Conservation (phyloP, 306 rosid genomes). For the Betula pendula region DNA sequence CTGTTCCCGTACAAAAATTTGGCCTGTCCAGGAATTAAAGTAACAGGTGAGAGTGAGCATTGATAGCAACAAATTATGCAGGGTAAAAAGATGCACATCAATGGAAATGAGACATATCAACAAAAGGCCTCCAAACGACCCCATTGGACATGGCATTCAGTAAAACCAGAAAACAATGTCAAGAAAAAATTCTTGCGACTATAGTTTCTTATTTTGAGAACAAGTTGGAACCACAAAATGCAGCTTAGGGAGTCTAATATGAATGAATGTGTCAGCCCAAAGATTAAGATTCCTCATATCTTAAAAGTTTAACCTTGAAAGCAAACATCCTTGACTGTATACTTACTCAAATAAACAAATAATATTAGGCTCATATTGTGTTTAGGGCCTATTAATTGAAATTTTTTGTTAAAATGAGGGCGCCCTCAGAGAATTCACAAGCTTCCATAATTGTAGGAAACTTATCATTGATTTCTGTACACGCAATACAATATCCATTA, state of each 20-base stretch:
- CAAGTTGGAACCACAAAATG: constrained; percentile 2
- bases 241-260: neutral
- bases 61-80: neutral
- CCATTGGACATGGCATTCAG: neutral
- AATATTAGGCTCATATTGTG: neutral
- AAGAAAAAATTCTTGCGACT: neutral
- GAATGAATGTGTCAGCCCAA: neutral
- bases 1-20: constrained; percentile 84
- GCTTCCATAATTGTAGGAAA: neutral
- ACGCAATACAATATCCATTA: neutral
- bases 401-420: neutral
- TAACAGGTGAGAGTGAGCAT: constrained; percentile 23
- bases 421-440: neutral
- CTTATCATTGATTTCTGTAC: neutral
- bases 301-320: neutral
- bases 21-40: constrained; percentile 59
- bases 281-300: neutral
- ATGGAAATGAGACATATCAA: neutral
- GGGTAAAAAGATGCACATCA: neutral
- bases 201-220: constrained; percentile 1
- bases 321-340: neutral
- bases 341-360: neutral
- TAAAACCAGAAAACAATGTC: neutral
- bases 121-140: neutral
- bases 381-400: neutral